Conservation (phyloP, 306 rosid species). For the Inga oerstediana region DNA sequence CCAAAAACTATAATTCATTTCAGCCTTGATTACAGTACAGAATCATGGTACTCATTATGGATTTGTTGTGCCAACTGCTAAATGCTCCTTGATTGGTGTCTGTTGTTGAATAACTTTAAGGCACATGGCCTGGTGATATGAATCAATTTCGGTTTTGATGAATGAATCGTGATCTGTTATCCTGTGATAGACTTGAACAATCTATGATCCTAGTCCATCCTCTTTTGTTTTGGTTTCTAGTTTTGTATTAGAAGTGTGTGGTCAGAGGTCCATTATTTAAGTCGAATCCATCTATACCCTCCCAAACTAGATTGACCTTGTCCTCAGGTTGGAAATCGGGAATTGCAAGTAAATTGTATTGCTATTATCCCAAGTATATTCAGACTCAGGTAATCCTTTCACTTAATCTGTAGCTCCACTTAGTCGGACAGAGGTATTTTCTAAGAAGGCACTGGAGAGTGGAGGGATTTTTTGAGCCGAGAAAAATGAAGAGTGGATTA, state of each 20-base stretch:
- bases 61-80: background rate
- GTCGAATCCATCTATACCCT: no score
- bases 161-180: background rate
- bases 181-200: background rate
- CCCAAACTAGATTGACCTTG: no score
- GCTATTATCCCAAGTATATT: background rate
- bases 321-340: background rate
- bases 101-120: background rate
- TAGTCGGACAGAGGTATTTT: background rate
- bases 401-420: background rate
- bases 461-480: background rate
- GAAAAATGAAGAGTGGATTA: background rate
- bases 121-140: background rate
- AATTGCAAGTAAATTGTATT: background rate
- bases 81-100: conserved; percentile 7
- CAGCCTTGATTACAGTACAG: background rate
- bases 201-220: background rate
- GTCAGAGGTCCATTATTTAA: no score
- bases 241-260: no score
- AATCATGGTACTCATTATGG: conserved; percentile 13
- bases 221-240: no score
- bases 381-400: background rate
- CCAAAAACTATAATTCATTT: background rate
- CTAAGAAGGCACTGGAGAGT: background rate
- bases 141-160: background rate